Percentiles rank a stretch among this genome's conserved stretches.
These are phyloP conservation scores for Kregervanrija pseudodelftensis DNA, from an alignment of 805 yeast species.

Conservation along the genomic window DNA sequence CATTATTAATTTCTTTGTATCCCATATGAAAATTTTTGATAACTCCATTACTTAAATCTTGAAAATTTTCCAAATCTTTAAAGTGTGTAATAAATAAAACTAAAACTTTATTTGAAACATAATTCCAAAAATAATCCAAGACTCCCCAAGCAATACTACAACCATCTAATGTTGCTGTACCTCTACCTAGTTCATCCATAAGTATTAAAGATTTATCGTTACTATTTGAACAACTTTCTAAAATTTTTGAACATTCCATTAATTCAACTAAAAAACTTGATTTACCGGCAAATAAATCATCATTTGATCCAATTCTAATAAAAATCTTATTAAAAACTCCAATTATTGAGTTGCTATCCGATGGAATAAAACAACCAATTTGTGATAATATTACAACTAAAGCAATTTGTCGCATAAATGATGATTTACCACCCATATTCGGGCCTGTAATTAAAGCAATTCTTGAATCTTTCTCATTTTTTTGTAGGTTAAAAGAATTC, in stretches of 20 bases:
- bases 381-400: slow-evolving; percentile 66
- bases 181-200: slow-evolving; percentile 73
- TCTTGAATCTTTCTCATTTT: slow-evolving; percentile 35
- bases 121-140: slow-evolving; percentile 45
- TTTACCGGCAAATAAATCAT: slow-evolving; percentile 64
- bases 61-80: slow-evolving; percentile 54
- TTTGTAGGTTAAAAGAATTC: slow-evolving; percentile 48
- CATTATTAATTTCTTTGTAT: slow-evolving; percentile 24
- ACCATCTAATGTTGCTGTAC: slow-evolving; percentile 68
- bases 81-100: slow-evolving; percentile 82
- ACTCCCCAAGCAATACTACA: slow-evolving; percentile 74
- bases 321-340: slow-evolving; percentile 55
- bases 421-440: slow-evolving; percentile 84
- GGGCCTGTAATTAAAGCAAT: slow-evolving; percentile 74
- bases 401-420: slow-evolving; percentile 70
- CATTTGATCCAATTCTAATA: slow-evolving; percentile 76
- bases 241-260: slow-evolving; percentile 54
- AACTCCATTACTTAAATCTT: slow-evolving; percentile 26
- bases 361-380: slow-evolving; percentile 72
- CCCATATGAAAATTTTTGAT: slow-evolving; percentile 71
- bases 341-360: slow-evolving; percentile 40
- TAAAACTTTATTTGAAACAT: slow-evolving; percentile 37
- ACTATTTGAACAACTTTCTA: slow-evolving; percentile 36
- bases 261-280: slow-evolving; percentile 82
- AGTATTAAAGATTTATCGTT: slow-evolving; percentile 47